phyloP scores from a whole-genome alignment of 148 eudicot genomes.

The Diospyros kaki region DNA sequence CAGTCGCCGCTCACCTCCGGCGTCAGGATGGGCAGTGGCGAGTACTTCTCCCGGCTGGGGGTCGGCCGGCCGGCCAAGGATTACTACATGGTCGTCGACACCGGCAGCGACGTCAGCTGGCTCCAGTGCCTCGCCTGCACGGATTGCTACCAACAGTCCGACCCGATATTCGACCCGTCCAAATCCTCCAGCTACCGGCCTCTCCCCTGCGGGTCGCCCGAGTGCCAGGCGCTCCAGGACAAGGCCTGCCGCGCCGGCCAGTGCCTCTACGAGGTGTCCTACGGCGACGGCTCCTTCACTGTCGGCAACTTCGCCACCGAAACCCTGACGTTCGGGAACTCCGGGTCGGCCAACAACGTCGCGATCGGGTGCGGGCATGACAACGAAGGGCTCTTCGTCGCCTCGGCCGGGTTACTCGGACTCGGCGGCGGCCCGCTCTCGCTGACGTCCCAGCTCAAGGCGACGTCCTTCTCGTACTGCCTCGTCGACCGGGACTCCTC shows the following conservation, averaged over 20 bases:
- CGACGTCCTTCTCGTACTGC: conserved; percentile 61
- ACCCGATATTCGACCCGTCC: conserved; percentile 57
- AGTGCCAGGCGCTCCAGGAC: conserved; percentile 43
- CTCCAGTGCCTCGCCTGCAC: conserved; percentile 70
- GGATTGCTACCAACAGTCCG: conserved; percentile 72
- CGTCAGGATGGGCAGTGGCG: conserved; percentile 61
- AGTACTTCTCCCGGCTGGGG: conserved; percentile 75
- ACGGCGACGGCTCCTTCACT: conserved; percentile 88
- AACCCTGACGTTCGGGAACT: conserved; percentile 58
- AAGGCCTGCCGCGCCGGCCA: conserved; percentile 36
- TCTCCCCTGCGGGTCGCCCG: conserved; percentile 38
- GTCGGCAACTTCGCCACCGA: conserved; percentile 69
- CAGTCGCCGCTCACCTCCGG: conserved; percentile 66
- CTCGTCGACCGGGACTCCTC: conserved; percentile 53
- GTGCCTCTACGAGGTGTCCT: conserved; percentile 70
- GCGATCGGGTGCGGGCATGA: conserved; percentile 86
- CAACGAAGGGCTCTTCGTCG: conserved; percentile 67
- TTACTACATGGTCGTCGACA: conserved; percentile 60
- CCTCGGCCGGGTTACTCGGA: conserved; percentile 67
- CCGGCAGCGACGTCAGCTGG: conserved; percentile 88
- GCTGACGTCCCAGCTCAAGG: conserved; percentile 45
- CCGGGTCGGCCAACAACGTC: conserved; percentile 36
- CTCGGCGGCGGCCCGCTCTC: conserved; percentile 61
- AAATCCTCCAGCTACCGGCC: conserved; percentile 38
- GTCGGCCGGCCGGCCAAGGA: conserved; percentile 55